Percentiles rank a stretch among this genome's conserved stretches.
phyloP scores from a whole-genome alignment of 306 rosid genomes.

The Quercus engelmannii region DNA sequence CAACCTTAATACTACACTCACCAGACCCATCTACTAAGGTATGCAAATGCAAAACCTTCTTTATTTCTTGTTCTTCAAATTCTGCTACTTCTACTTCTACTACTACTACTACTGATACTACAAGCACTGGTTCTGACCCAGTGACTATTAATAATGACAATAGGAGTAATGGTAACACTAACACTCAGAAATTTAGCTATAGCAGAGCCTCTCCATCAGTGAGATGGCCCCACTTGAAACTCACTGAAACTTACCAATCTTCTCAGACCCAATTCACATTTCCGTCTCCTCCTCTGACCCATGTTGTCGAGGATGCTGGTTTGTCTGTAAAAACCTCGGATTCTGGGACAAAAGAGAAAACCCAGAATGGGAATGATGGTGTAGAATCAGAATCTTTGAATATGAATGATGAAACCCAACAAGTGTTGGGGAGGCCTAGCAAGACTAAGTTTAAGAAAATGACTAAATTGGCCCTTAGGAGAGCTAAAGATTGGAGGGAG shows the following conservation, averaged over 20 bases:
- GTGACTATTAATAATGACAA: neutral
- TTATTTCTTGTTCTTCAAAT: constrained; percentile 29
- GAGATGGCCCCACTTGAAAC: constrained; percentile 72
- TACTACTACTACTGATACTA: neutral
- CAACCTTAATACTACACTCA: constrained; percentile 21
- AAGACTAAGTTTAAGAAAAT: constrained; percentile 59
- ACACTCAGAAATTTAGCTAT: constrained; percentile 45
- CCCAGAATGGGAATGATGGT: neutral
- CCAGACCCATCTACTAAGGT: constrained; percentile 32
- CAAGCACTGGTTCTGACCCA: constrained; percentile 17
- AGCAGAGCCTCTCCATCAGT: constrained; percentile 89
- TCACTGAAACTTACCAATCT: constrained; percentile 46
- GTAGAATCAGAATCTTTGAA: constrained; percentile 13
- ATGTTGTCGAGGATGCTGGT: constrained; percentile 27
- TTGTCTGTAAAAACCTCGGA: constrained; percentile 1
- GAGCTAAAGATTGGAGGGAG: constrained; percentile 90
- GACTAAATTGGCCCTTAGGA: constrained; percentile 71
- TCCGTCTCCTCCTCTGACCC: constrained; percentile 20
- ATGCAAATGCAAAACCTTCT: constrained; percentile 14
- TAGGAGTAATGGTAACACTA: neutral
- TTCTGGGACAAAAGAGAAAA: constrained; percentile 32
- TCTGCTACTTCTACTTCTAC: constrained; percentile 14
- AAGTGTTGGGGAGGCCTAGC: constrained; percentile 54
- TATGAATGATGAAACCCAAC: constrained; percentile 38
- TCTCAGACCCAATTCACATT: constrained; percentile 35